Evolutionary conservation across 257 asterid species (phyloP).

Genomic region (Nicotiana noctiflora): DNA sequence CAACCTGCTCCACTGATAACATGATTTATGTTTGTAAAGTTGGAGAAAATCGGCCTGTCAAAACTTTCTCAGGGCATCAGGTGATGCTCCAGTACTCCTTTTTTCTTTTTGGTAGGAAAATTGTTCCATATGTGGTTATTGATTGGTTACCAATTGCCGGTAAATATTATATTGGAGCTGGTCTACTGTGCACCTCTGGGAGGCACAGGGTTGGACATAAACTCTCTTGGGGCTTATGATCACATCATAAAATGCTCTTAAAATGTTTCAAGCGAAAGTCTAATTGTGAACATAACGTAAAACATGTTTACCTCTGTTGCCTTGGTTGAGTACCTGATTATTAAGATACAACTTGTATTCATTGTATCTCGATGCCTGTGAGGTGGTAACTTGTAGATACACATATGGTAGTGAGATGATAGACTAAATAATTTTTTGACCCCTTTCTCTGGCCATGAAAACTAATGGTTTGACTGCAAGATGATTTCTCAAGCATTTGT

Average conservation of each 20-base stretch:
- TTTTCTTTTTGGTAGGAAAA: neutral
- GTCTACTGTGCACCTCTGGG: neutral
- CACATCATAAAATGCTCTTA: neutral
- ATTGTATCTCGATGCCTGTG: neutral
- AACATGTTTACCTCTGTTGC: neutral
- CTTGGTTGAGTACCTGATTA: neutral
- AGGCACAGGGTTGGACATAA: no score
- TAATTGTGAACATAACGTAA: neutral
- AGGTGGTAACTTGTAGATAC: neutral
- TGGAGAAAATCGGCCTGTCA: slow-evolving; percentile 80
- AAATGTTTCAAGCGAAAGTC: neutral
- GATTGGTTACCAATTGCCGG: neutral
- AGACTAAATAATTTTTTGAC: neutral
- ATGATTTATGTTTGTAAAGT: slow-evolving; percentile 93
- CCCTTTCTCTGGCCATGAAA: neutral
- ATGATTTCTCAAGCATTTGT: neutral
- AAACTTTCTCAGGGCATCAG: slow-evolving; percentile 83
- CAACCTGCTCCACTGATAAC: slow-evolving; percentile 96
- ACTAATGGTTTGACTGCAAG: neutral
- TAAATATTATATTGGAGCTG: neutral
- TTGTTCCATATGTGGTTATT: neutral
- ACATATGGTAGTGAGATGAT: neutral
- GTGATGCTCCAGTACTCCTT: slow-evolving; percentile 26
- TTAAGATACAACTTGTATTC: neutral
- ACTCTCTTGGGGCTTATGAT: neutral